These are phyloP conservation scores for Xylaria cubensis DNA, from an alignment of 495 filamentous ascomycete species.

Conservation along the genomic window DNA sequence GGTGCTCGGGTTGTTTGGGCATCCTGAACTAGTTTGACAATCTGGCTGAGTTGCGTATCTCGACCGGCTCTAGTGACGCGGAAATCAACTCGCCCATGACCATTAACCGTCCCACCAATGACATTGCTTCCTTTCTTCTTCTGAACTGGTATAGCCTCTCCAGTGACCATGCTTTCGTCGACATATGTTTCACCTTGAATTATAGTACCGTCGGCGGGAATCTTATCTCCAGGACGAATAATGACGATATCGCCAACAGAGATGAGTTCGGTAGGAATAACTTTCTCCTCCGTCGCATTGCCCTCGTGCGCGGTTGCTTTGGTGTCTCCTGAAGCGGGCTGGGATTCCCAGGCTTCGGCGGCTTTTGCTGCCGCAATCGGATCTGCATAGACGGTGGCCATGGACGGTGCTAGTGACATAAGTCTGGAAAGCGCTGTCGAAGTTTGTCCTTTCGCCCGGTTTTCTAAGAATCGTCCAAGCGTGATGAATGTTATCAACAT, in stretches of 20 bases:
- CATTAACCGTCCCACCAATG: slow-evolving; percentile 97
- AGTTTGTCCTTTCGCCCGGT: slow-evolving; percentile 94
- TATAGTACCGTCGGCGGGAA: slow-evolving; percentile 90
- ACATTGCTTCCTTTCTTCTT: slow-evolving; percentile 81
- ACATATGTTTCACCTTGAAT: slow-evolving; percentile 90
- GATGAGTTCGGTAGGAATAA: slow-evolving; percentile 92
- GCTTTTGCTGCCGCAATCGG: slow-evolving; percentile 91
- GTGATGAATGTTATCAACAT: slow-evolving; percentile 99
- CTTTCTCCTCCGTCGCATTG: slow-evolving; percentile 75
- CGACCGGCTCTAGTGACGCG: slow-evolving; percentile 90
- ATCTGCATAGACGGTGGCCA: slow-evolving; percentile 98
- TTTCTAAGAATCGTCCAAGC: slow-evolving; percentile 90
- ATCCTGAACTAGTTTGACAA: slow-evolving; percentile 95
- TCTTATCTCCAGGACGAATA: slow-evolving; percentile 92
- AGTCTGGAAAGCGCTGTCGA: slow-evolving; percentile 92
- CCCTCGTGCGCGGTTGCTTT: slow-evolving; percentile 54
- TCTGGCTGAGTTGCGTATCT: slow-evolving; percentile 96
- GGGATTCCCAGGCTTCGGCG: slow-evolving; percentile 74
- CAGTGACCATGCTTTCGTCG: slow-evolving; percentile 98
- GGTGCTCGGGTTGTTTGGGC: slow-evolving; percentile 94
- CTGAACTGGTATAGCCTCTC: slow-evolving; percentile 90
- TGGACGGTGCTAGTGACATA: slow-evolving; percentile 94
- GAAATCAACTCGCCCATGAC: slow-evolving; percentile 88
- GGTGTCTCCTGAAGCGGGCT: slow-evolving; percentile 44
- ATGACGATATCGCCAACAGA: slow-evolving; percentile 94